These are phyloP conservation scores for Daldinia vernicosa DNA, from an alignment of 495 filamentous ascomycete species.

Conservation along the genomic window DNA sequence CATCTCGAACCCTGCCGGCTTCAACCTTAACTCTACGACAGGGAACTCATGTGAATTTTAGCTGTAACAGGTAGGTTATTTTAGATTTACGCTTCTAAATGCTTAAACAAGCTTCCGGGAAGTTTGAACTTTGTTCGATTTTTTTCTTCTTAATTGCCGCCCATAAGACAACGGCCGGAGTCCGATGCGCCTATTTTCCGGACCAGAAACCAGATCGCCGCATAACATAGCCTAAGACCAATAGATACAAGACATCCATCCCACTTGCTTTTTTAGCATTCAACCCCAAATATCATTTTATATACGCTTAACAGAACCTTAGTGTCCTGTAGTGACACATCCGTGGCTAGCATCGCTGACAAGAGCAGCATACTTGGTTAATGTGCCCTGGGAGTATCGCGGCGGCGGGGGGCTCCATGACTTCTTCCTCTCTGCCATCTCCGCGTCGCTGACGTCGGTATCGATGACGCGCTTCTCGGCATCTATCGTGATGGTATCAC, in stretches of 20 bases:
- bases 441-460: constrained; percentile 65
- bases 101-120: background rate
- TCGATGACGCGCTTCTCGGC: constrained; percentile 72
- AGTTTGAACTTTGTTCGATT: constrained; percentile 18
- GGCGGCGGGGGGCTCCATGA: constrained; percentile 71
- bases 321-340: constrained; percentile 73
- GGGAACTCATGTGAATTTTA: background rate
- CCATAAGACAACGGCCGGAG: background rate
- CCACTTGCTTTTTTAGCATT: background rate
- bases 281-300: background rate
- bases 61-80: background rate
- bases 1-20: constrained; percentile 10
- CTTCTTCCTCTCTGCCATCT: constrained; percentile 70
- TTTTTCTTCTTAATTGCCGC: constrained; percentile 10
- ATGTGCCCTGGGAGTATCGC: constrained; percentile 75
- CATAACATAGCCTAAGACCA: constrained; percentile 2
- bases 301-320: background rate
- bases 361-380: constrained; percentile 77
- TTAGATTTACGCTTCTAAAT: constrained; percentile 2
- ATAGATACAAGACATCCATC: constrained; percentile 29
- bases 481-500: constrained; percentile 76
- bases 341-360: constrained; percentile 81
- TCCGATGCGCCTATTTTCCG: constrained; percentile 11
- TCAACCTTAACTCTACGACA: background rate
- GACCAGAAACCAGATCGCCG: constrained; percentile 15